phyloP scores from a whole-genome alignment of 345 rosid species.

The Eucalyptus melliodora region DNA sequence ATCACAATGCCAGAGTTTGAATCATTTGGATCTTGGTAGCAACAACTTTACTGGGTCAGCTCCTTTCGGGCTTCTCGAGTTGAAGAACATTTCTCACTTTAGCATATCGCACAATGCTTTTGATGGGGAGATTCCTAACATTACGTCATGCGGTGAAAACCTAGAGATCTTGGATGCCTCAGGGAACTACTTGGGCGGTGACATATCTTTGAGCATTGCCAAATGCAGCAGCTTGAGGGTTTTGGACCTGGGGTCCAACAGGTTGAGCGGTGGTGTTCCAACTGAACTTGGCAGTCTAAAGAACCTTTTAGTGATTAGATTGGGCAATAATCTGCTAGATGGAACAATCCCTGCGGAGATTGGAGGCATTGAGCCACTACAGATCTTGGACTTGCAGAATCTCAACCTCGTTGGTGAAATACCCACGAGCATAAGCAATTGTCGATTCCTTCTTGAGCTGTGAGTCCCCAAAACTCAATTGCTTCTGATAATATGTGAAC shows the following conservation, averaged over 20 bases:
- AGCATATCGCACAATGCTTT: conserved; percentile 66
- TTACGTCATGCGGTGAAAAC: conserved; percentile 38
- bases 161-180: conserved; percentile 72
- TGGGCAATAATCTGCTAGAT: conserved; percentile 53
- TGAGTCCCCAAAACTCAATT: conserved; percentile 29
- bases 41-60: conserved; percentile 55
- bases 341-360: conserved; percentile 54
- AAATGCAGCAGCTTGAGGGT: conserved; percentile 63
- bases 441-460: conserved; percentile 69
- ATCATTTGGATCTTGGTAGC: conserved; percentile 62
- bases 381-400: conserved; percentile 74
- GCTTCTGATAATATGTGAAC: background rate
- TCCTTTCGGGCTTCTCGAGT: conserved; percentile 53
- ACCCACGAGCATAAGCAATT: conserved; percentile 57
- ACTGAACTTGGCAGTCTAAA: conserved; percentile 25
- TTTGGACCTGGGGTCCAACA: conserved; percentile 72
- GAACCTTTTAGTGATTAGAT: conserved; percentile 53
- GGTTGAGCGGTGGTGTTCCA: conserved; percentile 60
- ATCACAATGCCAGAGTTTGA: conserved; percentile 43
- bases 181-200: conserved; percentile 49
- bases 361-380: conserved; percentile 55
- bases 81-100: conserved; percentile 50
- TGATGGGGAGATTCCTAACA: conserved; percentile 45
- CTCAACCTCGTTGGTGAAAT: conserved; percentile 56
- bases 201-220: conserved; percentile 45